These are phyloP conservation scores for Mycena chlorophos DNA, from an alignment of 768 basidiomycete species.

Conservation along the genomic window DNA sequence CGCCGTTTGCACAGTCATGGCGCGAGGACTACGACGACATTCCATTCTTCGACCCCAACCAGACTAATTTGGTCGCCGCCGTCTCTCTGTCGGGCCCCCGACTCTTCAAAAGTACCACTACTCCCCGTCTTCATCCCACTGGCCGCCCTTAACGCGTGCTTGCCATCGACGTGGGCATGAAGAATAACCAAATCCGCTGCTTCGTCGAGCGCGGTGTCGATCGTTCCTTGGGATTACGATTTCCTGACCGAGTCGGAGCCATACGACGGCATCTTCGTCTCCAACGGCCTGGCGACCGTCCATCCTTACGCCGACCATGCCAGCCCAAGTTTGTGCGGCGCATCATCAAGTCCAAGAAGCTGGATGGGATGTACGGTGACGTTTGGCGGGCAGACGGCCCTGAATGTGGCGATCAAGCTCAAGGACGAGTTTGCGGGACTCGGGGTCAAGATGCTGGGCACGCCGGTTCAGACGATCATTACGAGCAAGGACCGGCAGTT, in stretches of 20 bases:
- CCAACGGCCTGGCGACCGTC: constrained; percentile 97
- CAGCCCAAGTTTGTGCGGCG: too few species aligned
- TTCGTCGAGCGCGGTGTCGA: constrained; percentile 90
- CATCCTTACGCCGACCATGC: constrained; percentile 88
- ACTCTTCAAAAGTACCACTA: constrained; percentile 71
- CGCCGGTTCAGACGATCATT: constrained; percentile 96
- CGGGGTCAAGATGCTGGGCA: constrained; percentile 92
- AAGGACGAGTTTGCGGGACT: constrained; percentile 92
- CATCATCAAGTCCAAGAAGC: constrained; percentile 98
- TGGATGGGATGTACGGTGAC: constrained; percentile 99
- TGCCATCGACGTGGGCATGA: too few species aligned
- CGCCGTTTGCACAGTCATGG: too few species aligned
- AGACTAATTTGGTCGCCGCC: constrained; percentile 83
- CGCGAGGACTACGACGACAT: too few species aligned
- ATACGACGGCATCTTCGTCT: constrained; percentile 94
- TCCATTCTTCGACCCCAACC: constrained; percentile 86
- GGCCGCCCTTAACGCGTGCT: too few species aligned
- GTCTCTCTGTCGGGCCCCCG: constrained; percentile 76
- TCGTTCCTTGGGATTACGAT: constrained; percentile 97
- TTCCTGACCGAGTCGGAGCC: constrained; percentile 76
- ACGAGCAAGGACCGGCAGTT: constrained; percentile 94
- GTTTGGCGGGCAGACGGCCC: constrained; percentile 96
- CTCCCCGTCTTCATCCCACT: too few species aligned
- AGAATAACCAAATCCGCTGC: too few species aligned
- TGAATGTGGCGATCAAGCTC: constrained; percentile 95